Base-by-base conservation (phyloP, 495 filamentous ascomycete species). In the Aspergillus cavernicola region DNA sequence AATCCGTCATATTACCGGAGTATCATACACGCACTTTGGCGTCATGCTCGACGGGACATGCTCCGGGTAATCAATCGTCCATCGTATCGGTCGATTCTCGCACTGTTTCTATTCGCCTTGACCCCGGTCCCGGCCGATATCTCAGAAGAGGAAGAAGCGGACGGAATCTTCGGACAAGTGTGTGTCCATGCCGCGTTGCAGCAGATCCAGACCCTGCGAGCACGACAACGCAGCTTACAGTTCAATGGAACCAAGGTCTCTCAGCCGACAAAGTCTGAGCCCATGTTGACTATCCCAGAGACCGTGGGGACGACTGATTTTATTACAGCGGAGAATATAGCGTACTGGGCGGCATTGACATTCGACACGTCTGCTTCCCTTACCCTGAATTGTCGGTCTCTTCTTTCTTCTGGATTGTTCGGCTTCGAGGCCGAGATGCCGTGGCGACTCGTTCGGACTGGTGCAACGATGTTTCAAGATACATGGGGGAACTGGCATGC, bases 221-320 rank as follows among this genome's bases (percentile, higher is more conserved):
- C 48, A 20, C 24, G 48, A 8, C 48, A 51, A 16, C 48, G 48
- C 1, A 51, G 48, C 15, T 11, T 51, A 13, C 48, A 41, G 12
- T 51, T 51, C 24, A 51, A 51, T n/a, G 48, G 48, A 13, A 51
- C 48, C 1, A 51, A 41, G 8, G 48, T 41, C 13, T 51, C 48
- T 0, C 24, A 51, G 22, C 48, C 37, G 3, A 40, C 24, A 4
- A 51, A 51, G 16, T 3, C 48, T 1, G 23, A 41, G 19, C 4
- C 24, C n/a, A 38, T 38, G 0, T 13, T 20, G 0, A 6, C 47
- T 9, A 29, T 51, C 6, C 37, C 48, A 13, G 16, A 31, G 16
- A 51, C 48, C 3, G 37, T 51, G 7, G 37, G 11, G 12, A 28
- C 48, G n/a, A 41, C 48, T 3, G 48, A 51, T 8, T 51, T 51